phyloP scores from a whole-genome alignment of 192 early-diverging fungal genomes.

The Coemansia sp. region DNA sequence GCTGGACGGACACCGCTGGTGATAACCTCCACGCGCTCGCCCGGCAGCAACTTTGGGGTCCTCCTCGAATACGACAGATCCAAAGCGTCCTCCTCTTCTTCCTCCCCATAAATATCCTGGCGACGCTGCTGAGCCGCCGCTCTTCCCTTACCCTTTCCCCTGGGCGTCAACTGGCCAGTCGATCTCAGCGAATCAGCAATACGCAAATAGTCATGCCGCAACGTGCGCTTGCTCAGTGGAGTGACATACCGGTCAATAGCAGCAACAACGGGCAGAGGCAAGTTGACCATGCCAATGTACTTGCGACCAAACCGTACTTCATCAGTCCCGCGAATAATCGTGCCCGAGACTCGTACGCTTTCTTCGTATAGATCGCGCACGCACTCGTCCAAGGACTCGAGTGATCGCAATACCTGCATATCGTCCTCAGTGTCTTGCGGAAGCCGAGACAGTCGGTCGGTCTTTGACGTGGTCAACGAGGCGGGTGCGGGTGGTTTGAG shows the following conservation, averaged over 20 bases:
- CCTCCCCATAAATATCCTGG: slow-evolving; percentile 4
- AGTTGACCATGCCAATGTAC: slow-evolving; percentile 44
- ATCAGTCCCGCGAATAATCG: slow-evolving; percentile 46
- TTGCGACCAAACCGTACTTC: slow-evolving; percentile 56
- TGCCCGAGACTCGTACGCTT: slow-evolving; percentile 9
- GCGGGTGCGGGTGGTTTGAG: slow-evolving; percentile 12
- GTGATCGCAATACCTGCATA: slow-evolving; percentile 11
- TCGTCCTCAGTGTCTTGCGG: slow-evolving; percentile 11
- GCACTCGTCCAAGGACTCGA: slow-evolving; percentile 24
- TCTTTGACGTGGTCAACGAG: not conserved
- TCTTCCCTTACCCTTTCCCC: slow-evolving; percentile 36
- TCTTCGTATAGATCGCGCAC: slow-evolving; percentile 26
- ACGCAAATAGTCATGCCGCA: slow-evolving; percentile 45
- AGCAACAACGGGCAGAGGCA: slow-evolving; percentile 24
- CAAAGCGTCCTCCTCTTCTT: slow-evolving; percentile 6
- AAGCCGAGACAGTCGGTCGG: slow-evolving; percentile 6
- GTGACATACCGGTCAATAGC: slow-evolving; percentile 17
- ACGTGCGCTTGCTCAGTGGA: slow-evolving; percentile 10
- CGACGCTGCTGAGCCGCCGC: slow-evolving; percentile 20
- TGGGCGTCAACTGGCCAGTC: slow-evolving; percentile 34
- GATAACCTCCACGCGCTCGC: slow-evolving; percentile 33
- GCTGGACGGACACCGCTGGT: slow-evolving; percentile 33
- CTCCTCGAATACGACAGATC: not conserved
- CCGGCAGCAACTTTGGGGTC: slow-evolving; percentile 30
- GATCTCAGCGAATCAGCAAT: slow-evolving; percentile 53